Conservation (phyloP, 2,329 filamentous ascomycete genomes). For the Alternaria hordeiaustralica region DNA sequence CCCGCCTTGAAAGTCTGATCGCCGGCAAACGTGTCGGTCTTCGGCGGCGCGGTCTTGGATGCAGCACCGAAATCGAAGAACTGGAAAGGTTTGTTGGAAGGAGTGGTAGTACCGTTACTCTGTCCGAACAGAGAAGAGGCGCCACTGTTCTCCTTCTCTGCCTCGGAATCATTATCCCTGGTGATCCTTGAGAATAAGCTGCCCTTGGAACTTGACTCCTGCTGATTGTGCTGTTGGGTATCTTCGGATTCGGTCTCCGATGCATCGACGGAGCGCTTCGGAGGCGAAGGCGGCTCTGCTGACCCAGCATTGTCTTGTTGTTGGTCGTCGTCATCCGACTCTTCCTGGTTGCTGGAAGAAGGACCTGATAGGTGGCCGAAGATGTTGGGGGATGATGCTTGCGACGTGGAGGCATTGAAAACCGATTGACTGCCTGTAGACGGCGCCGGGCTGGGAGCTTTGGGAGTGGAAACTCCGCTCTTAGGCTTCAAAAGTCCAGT, state of each 20-base stretch:
- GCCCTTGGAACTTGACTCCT: conserved; percentile 19
- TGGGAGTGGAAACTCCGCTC: conserved; percentile 32
- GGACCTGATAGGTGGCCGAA: conserved; percentile 45
- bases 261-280: conserved; percentile 32
- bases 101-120: conserved; percentile 36
- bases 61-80: conserved; percentile 42
- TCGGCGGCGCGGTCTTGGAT: conserved; percentile 36
- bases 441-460: conserved; percentile 37
- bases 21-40: conserved; percentile 37
- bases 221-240: conserved; percentile 27
- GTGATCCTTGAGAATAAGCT: conserved; percentile 41
- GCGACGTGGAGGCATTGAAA: conserved; percentile 34
- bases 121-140: conserved; percentile 22
- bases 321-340: conserved; percentile 35
- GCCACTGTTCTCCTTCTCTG: conserved; percentile 31
- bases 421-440: conserved; percentile 43
- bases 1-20: conserved; percentile 48
- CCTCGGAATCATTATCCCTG: conserved; percentile 24
- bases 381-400: conserved; percentile 35
- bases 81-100: conserved; percentile 30
- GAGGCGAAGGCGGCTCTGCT: conserved; percentile 23
- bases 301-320: conserved; percentile 20
- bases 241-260: conserved; percentile 37
- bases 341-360: conserved; percentile 40
- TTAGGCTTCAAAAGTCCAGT: conserved; percentile 25